Evolutionary conservation across 2,329 filamentous ascomycete genomes (phyloP).

Genomic region (Exophiala aquamarina): DNA sequence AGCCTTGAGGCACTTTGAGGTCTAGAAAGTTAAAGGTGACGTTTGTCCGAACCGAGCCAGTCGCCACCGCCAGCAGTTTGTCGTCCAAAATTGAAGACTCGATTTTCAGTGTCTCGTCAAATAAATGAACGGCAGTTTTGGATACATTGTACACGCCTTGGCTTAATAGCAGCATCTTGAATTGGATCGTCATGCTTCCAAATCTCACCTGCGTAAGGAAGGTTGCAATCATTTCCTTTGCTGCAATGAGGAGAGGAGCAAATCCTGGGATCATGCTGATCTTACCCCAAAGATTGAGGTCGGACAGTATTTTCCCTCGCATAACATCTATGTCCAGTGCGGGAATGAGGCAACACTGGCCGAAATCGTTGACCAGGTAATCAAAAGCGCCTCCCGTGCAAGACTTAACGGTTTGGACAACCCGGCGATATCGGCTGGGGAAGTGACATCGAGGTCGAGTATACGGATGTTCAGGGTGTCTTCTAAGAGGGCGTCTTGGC

Average conservation of each 20-base stretch:
- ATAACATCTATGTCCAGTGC: slow-evolving; percentile 38
- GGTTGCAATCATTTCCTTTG: slow-evolving; percentile 27
- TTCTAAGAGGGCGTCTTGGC: slow-evolving; percentile 31
- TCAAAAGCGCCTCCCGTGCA: slow-evolving; percentile 17
- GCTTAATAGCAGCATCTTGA: too few relatives aligned
- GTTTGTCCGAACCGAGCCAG: slow-evolving; percentile 59
- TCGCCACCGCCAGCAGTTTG: slow-evolving; percentile 54
- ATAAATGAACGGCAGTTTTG: slow-evolving; percentile 59
- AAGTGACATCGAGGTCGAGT: slow-evolving; percentile 35
- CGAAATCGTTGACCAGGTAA: slow-evolving; percentile 21
- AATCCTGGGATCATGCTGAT: slow-evolving; percentile 41
- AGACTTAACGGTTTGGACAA: slow-evolving; percentile 18
- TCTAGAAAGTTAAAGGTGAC: slow-evolving; percentile 38
- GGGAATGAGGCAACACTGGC: slow-evolving; percentile 29
- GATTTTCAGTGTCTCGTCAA: slow-evolving; percentile 58
- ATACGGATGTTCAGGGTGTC: too few relatives aligned
- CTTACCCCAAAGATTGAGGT: slow-evolving; percentile 43
- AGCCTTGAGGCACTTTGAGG: too few relatives aligned
- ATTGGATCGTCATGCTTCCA: too few relatives aligned
- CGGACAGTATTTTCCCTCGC: slow-evolving; percentile 36
- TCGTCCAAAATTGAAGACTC: slow-evolving; percentile 39
- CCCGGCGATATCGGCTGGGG: slow-evolving; percentile 32
- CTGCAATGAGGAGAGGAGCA: slow-evolving; percentile 29
- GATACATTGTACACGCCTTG: slow-evolving; percentile 51
- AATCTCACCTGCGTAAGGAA: slow-evolving; percentile 34